These are phyloP conservation scores for Lactuca sativa DNA, from an alignment of 129 eudicot genomes.

Conservation along the genomic window DNA sequence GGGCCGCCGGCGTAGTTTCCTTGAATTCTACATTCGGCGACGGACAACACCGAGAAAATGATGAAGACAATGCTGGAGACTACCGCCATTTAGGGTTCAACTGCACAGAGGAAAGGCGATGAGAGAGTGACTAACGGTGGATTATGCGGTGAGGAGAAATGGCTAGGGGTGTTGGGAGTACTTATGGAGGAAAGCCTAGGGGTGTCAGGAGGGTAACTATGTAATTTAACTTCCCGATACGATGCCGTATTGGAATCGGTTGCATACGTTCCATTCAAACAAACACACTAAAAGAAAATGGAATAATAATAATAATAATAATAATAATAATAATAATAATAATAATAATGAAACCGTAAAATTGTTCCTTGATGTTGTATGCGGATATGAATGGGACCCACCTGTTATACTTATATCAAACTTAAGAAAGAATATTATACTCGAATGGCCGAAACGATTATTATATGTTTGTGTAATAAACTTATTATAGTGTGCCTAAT, in stretches of 20 bases:
- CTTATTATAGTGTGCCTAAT: too few relatives aligned
- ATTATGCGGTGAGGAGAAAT: slow-evolving; percentile 6
- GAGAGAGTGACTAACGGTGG: background rate
- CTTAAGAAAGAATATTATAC: too few relatives aligned
- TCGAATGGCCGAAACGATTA: too few relatives aligned
- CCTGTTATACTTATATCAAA: too few relatives aligned
- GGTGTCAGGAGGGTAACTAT: slow-evolving; percentile 6
- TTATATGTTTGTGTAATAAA: too few relatives aligned
- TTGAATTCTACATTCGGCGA: slow-evolving; percentile 65
- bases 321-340: too few relatives aligned
- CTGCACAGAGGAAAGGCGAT: background rate
- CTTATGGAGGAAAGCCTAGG: slow-evolving; percentile 14
- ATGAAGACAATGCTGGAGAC: slow-evolving; percentile 25
- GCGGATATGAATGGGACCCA: too few relatives aligned
- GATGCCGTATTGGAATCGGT: slow-evolving; percentile 2
- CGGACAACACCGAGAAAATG: slow-evolving; percentile 24
- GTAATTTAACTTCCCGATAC: background rate
- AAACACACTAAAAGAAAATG: background rate
- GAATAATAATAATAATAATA: background rate
- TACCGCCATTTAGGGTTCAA: slow-evolving; percentile 14
- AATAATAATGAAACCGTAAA: too few relatives aligned
- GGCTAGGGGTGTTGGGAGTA: slow-evolving; percentile 19
- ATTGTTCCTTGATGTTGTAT: too few relatives aligned
- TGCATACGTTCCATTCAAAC: background rate
- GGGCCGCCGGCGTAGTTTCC: slow-evolving; percentile 74